Conservation (phyloP, 257 asterid species). For the Paraleonurus japonicus region DNA sequence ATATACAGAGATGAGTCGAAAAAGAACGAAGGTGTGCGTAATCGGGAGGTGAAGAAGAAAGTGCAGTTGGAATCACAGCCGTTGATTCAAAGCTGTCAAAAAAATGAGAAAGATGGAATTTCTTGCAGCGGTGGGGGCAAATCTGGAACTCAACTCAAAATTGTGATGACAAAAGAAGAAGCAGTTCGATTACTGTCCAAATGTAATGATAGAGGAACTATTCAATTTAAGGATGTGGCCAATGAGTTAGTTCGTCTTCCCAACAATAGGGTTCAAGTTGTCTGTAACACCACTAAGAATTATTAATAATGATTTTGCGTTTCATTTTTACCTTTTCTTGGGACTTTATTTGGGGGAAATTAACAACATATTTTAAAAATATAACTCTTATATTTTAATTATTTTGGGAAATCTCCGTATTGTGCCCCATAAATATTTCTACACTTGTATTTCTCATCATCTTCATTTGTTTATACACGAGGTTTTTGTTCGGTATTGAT, state of each 20-base stretch:
- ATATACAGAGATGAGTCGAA: constrained; percentile 11
- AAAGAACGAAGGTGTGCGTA: neutral
- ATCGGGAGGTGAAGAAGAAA: no score
- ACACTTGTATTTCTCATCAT: no score
- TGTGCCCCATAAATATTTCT: no score
- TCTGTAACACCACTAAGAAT: neutral
- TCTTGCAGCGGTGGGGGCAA: neutral
- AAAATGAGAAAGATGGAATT: neutral
- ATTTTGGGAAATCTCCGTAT: no score
- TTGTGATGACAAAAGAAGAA: constrained; percentile 27
- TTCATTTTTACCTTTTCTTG: no score
- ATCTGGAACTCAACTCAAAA: constrained; percentile 7
- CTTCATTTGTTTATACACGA: no score
- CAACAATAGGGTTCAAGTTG: neutral
- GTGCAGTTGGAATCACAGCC: constrained; percentile 23
- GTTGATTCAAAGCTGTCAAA: neutral
- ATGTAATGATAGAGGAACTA: constrained; percentile 13
- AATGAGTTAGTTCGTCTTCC: neutral
- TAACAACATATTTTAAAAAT: no score
- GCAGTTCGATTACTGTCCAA: constrained; percentile 20
- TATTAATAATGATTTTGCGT: no score
- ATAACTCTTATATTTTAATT: no score
- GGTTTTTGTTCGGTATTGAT: no score
- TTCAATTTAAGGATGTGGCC: constrained; percentile 23
- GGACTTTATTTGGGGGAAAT: no score